Percentiles rank a stretch among this genome's conserved stretches.
Conservation (phyloP, 306 rosid species). For the Astragalus membranaceus region DNA sequence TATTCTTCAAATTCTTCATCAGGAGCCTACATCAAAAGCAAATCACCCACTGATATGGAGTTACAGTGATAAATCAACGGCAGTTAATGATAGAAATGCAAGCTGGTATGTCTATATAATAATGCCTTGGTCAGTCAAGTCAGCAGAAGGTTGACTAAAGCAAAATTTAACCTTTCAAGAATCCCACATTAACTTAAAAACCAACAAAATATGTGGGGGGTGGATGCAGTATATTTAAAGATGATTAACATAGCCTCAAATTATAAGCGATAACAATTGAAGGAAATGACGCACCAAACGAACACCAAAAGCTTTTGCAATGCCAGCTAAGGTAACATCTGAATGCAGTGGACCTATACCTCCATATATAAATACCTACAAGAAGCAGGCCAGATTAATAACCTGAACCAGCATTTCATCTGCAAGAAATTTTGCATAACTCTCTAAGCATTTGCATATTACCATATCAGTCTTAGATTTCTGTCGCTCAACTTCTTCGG, state of each 20-base stretch:
- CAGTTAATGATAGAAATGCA: background rate
- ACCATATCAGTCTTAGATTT: constrained; percentile 75
- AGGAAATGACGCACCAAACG: constrained; percentile 65
- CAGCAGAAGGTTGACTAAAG: constrained; percentile 12
- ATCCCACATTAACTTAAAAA: background rate
- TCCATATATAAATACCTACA: constrained; percentile 83
- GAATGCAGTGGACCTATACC: constrained; percentile 95
- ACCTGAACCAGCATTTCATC: background rate
- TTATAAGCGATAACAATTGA: background rate
- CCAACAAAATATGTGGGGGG: background rate
- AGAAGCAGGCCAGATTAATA: constrained; percentile 20
- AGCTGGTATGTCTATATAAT: background rate
- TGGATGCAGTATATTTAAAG: background rate
- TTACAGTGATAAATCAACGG: constrained; percentile 21
- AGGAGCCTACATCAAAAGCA: constrained; percentile 64
- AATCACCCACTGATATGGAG: background rate
- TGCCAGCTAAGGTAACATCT: constrained; percentile 80
- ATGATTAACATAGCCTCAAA: background rate
- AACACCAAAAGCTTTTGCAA: constrained; percentile 93
- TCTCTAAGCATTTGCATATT: constrained; percentile 9
- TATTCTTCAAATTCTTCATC: constrained; percentile 96
- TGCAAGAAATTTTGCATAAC: constrained; percentile 20
- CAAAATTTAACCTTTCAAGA: background rate
- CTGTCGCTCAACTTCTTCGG: constrained; percentile 75
- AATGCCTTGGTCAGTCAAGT: background rate